These are phyloP conservation scores for Brachypodium distachyon DNA, from an alignment of 202 grass and related monocot genomes.

Conservation along the genomic window DNA sequence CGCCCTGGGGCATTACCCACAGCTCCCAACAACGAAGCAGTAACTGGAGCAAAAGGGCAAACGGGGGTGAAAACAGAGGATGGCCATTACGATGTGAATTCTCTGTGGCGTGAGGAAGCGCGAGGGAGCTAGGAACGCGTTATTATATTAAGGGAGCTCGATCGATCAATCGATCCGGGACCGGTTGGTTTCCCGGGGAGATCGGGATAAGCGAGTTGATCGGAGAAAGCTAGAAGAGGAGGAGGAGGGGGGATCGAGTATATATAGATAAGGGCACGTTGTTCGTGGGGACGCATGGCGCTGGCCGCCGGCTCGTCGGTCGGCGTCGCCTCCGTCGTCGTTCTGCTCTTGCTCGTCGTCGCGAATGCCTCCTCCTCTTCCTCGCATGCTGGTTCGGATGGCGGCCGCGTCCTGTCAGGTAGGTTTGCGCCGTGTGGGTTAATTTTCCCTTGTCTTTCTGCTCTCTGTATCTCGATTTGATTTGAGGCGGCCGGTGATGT, in stretches of 20 bases:
- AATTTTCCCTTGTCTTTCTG: not conserved
- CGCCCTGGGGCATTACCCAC: slow-evolving; percentile 7
- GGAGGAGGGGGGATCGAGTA: not conserved
- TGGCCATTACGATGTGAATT: not conserved
- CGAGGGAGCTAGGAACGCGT: not conserved
- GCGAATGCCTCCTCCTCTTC: not conserved
- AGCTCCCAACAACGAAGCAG: not conserved
- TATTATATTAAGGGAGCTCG: not conserved
- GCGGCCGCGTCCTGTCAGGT: slow-evolving; percentile 23
- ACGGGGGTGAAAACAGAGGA: not conserved
- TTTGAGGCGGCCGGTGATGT: not conserved
- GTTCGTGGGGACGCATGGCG: not conserved
- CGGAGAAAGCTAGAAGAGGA: not conserved
- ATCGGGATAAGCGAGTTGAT: not conserved
- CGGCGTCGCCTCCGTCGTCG: not conserved
- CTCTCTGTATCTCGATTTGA: not conserved
- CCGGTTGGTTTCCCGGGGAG: not conserved
- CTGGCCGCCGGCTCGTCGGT: slow-evolving; percentile 5
- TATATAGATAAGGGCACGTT: too few relatives aligned
- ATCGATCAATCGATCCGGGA: not conserved
- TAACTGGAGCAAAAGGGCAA: slow-evolving; percentile 13
- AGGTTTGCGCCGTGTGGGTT: slow-evolving; percentile 8
- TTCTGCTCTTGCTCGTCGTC: slow-evolving; percentile 10
- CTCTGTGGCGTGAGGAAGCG: not conserved
- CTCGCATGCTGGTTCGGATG: not conserved